Percentiles rank a stretch among this genome's conserved stretches.
Conservation (phyloP, 106 monocot genomes). For the Chionographis japonica region DNA sequence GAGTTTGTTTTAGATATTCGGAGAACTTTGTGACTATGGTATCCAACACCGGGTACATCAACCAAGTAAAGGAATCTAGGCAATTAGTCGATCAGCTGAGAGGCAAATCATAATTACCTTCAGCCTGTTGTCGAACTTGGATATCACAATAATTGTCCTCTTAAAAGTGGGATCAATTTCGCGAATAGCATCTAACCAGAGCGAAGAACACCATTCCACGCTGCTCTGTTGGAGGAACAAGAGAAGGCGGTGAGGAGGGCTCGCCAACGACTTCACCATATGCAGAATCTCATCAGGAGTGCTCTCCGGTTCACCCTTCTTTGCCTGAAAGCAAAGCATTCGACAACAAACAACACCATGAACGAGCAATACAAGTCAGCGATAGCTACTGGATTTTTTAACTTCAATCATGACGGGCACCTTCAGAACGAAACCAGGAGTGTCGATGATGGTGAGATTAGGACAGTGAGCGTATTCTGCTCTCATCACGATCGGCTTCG, state of each 20-base stretch:
- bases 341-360: background rate
- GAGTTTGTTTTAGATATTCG: no score
- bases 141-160: constrained; percentile 77
- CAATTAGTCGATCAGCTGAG: no score
- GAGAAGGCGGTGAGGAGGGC: constrained; percentile 85
- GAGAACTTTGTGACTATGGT: no score
- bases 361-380: background rate
- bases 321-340: constrained; percentile 52
- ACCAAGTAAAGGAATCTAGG: no score
- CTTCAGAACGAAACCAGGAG: constrained; percentile 98
- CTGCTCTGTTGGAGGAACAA: constrained; percentile 98
- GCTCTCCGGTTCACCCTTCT: constrained; percentile 89
- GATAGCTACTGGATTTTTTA: background rate
- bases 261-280: constrained; percentile 91
- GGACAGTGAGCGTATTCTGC: constrained; percentile 97
- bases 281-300: constrained; percentile 82
- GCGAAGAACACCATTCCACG: constrained; percentile 96
- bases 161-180: constrained; percentile 96
- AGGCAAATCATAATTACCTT: constrained; percentile 40
- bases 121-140: constrained; percentile 94
- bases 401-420: constrained; percentile 15
- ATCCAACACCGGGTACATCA: no score
- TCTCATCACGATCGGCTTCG: constrained; percentile 94
- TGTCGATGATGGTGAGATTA: constrained; percentile 96
- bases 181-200: constrained; percentile 87